These are phyloP conservation scores for Kodamaea plutei DNA, from an alignment of 1,139 yeast species.

Conservation along the genomic window DNA sequence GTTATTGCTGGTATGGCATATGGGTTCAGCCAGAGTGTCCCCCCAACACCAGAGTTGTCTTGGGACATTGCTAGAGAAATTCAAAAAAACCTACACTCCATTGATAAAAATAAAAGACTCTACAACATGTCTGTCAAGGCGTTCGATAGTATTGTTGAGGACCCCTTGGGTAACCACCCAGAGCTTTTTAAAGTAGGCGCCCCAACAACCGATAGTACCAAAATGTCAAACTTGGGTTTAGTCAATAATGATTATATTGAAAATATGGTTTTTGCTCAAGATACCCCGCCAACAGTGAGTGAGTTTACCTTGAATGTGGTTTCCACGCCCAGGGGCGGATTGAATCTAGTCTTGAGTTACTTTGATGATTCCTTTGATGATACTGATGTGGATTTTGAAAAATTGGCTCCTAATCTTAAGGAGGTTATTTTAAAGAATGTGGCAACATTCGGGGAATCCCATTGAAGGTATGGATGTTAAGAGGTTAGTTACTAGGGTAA, in stretches of 20 bases:
- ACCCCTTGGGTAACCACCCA: constrained; percentile 17
- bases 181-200: constrained; percentile 25
- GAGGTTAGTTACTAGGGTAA: too few species aligned
- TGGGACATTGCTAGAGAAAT: constrained; percentile 33
- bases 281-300: constrained; percentile 31
- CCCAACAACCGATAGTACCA: constrained; percentile 31
- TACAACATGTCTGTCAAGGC: constrained; percentile 22
- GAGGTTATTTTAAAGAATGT: too few species aligned
- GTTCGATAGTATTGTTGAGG: constrained; percentile 12
- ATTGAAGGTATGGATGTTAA: too few species aligned
- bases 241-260: constrained; percentile 18
- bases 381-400: too few species aligned
- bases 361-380: too few species aligned
- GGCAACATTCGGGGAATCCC: too few species aligned
- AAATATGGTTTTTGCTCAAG: constrained; percentile 37
- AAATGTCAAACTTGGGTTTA: constrained; percentile 39
- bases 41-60: constrained; percentile 29
- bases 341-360: constrained; percentile 34
- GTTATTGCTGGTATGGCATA: constrained; percentile 33
- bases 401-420: too few species aligned
- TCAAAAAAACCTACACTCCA: constrained; percentile 16
- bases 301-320: constrained; percentile 34
- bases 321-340: constrained; percentile 31
- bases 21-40: constrained; percentile 28
- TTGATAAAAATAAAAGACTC: constrained; percentile 9